Evolutionary conservation across 2,329 filamentous ascomycete species (phyloP).

Genomic region (Zasmidium cellare): DNA sequence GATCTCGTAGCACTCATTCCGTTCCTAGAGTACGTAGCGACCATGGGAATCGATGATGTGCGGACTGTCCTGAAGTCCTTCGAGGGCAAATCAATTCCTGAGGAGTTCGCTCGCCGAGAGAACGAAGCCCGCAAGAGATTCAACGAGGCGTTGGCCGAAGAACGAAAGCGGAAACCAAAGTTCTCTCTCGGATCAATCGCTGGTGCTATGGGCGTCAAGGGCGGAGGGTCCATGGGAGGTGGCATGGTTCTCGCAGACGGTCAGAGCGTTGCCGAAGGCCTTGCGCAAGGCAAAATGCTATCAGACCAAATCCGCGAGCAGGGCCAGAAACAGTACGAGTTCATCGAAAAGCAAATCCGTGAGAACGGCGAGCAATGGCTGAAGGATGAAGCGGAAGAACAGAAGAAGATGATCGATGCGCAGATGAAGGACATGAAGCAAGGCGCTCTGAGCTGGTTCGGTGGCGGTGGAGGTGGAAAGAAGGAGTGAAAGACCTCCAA

Average conservation of each 20-base stretch:
- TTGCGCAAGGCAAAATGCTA: conserved; percentile 93
- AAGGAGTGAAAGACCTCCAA: conserved; percentile 15
- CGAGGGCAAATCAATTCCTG: conserved; percentile 83
- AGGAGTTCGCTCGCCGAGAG: conserved; percentile 86
- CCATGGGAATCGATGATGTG: conserved; percentile 87
- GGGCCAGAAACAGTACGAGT: conserved; percentile 85
- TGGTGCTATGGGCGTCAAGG: conserved; percentile 75
- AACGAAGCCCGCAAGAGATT: conserved; percentile 82
- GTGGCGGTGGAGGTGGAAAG: conserved; percentile 37
- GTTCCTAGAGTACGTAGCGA: conserved; percentile 95
- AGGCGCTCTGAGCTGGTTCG: conserved; percentile 63
- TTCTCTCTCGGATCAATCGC: conserved; percentile 60
- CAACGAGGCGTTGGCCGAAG: conserved; percentile 70
- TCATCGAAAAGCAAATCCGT: conserved; percentile 84
- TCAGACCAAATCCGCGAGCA: conserved; percentile 92
- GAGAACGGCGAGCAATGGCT: conserved; percentile 95
- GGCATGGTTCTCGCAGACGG: conserved; percentile 55
- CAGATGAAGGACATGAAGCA: conserved; percentile 90
- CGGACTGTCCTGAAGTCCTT: conserved; percentile 50
- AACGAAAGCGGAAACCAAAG: conserved; percentile 63
- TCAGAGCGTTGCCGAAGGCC: conserved; percentile 70
- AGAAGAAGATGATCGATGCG: conserved; percentile 87
- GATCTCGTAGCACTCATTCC: conserved; percentile 87
- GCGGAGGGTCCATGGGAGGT: conserved; percentile 55
- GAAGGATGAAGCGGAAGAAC: conserved; percentile 84